Evolutionary conservation across 352 stramenopile genomes (phyloP).

Genomic region (Pythium rhizo-oryzae): DNA sequence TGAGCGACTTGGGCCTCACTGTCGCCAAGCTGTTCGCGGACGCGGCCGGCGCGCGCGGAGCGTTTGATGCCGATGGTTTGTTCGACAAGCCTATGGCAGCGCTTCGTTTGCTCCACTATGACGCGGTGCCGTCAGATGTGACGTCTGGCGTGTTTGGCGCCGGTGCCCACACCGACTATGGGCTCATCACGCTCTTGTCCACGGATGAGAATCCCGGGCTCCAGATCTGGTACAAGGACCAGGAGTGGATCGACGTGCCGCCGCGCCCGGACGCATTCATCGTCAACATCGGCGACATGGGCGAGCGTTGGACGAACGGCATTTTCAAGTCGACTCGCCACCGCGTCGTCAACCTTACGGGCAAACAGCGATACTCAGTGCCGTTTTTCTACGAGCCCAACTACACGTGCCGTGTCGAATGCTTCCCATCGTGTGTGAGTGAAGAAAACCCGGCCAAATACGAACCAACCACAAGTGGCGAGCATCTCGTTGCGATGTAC

Average conservation of each 20-base stretch:
- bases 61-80: constrained; percentile 52
- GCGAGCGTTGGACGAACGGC: constrained; percentile 77
- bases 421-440: constrained; percentile 61
- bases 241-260: constrained; percentile 64
- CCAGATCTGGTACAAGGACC: constrained; percentile 55
- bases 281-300: constrained; percentile 78
- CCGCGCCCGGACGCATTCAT: constrained; percentile 59
- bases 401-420: constrained; percentile 65
- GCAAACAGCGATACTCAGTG: constrained; percentile 73
- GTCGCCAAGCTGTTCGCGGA: constrained; percentile 64
- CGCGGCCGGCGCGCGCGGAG: constrained; percentile 47
- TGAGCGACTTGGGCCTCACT: constrained; percentile 51
- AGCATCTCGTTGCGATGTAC: constrained; percentile 81
- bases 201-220: constrained; percentile 60
- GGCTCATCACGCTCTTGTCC: constrained; percentile 67
- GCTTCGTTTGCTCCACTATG: constrained; percentile 80
- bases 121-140: constrained; percentile 62
- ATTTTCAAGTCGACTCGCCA: constrained; percentile 66
- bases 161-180: constrained; percentile 80
- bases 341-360: constrained; percentile 62
- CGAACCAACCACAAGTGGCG: constrained; percentile 65
- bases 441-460: constrained; percentile 55
- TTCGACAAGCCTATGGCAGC: constrained; percentile 85
- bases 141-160: constrained; percentile 65
- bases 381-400: constrained; percentile 83